Base-by-base conservation (phyloP, 495 filamentous ascomycete species). In the Tetracladium marchalianum region DNA sequence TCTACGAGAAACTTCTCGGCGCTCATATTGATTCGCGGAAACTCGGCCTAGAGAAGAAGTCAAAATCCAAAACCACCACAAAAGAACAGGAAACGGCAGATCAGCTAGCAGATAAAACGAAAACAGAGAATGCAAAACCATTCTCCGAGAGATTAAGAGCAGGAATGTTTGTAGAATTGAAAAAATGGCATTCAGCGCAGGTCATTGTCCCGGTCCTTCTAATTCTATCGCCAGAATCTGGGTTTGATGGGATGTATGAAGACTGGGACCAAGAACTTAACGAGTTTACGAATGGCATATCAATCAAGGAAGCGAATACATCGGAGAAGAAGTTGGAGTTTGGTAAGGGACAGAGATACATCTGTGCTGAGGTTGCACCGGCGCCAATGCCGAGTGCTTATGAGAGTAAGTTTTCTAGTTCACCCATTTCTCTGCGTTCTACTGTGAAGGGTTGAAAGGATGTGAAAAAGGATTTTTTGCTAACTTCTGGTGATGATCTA, bases 1-100 rank as follows among this genome's bases (percentile, higher is more conserved):
- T 66, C 44, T 58, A 56, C 19, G 10, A 53, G 38, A 66, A 66
- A 46, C 46, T 66, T 11, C 63, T 60, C 60, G 43, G 49, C 17
- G 24, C 61, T 27, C 63, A 65, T 35, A 48, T 62, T 11, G 62
- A 66, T 39, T 62, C 63, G 5, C 54, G 55, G 36, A 39, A 43
- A 9, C 9, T 12, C 5, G 5, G 22, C 15, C 10, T 8, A n/a
- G 5, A 22, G 6, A 31, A 5, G 15, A 31, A 8, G 13, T 4
- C 17, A 43, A 37, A 11, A 16, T 35, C 36, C 8, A 39, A 43
- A 5, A 18, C 24, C 2, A n/a, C 36, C 11, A n/a, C 1, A n/a
- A n/a, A n/a, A n/a, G n/a, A n/a, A n/a, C n/a, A n/a, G 11, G 35
- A 37, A 22, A 5, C 31, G 40, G 36, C 27, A 22, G n/a, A 27